These are phyloP conservation scores for Hansenula lynferdii DNA, from an alignment of 1,139 yeast species.

Conservation along the genomic window DNA sequence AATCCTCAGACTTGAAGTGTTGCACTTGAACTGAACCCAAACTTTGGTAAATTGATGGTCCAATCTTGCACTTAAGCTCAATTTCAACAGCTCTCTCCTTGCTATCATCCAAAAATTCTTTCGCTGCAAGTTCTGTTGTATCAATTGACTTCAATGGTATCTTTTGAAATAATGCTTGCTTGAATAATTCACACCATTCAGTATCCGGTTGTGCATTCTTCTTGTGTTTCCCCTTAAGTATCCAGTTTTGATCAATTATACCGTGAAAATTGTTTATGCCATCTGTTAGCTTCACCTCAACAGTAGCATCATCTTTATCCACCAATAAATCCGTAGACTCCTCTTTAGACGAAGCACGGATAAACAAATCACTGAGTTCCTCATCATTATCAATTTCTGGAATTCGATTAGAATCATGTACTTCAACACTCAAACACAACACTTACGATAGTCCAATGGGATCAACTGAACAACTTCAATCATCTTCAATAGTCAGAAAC, in stretches of 20 bases:
- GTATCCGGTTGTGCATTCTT: conserved; percentile 6
- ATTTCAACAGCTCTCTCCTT: not conserved
- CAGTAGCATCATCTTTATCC: not conserved
- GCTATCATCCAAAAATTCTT: not conserved
- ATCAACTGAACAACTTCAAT: not conserved
- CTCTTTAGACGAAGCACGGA: not conserved
- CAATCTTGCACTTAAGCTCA: not conserved
- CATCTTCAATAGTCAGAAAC: no score
- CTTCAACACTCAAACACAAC: not conserved
- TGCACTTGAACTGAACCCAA: conserved; percentile 1
- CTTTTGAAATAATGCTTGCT: conserved; percentile 9
- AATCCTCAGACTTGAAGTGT: not conserved
- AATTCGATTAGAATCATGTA: no score
- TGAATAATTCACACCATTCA: conserved; percentile 13
- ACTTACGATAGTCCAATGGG: not conserved
- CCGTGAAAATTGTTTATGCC: conserved; percentile 9
- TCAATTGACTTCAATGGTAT: conserved; percentile 1
- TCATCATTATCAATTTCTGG: no score
- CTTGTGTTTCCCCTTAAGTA: conserved; percentile 2
- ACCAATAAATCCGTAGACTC: no score
- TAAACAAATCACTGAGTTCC: conserved; percentile 1
- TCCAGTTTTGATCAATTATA: not conserved
- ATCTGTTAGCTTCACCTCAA: conserved; percentile 8
- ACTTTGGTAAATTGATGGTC: not conserved
- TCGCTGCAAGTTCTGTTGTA: not conserved